phyloP scores from a whole-genome alignment of 768 basidiomycete genomes.

The Fomitopsis pulvina region DNA sequence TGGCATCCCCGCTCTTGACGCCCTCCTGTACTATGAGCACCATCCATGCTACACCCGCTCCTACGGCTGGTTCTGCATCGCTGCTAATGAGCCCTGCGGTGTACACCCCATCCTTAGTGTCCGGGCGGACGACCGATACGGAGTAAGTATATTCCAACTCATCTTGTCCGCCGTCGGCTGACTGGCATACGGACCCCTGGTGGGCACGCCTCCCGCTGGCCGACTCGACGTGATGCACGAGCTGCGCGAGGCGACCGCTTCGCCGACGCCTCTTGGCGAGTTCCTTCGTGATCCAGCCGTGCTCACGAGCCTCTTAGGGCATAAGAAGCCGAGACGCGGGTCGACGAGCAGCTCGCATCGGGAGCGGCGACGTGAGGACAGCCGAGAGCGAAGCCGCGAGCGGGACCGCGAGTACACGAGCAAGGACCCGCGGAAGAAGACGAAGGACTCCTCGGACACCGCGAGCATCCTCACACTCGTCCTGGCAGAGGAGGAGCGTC shows the following conservation, averaged over 20 bases:
- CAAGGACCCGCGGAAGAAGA: constrained; percentile 5
- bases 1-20: neutral
- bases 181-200: neutral
- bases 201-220: neutral
- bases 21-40: neutral
- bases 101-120: neutral
- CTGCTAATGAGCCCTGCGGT: neutral
- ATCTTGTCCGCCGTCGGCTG: neutral
- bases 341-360: constrained; percentile 32
- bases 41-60: neutral
- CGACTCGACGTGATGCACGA: constrained; percentile 14
- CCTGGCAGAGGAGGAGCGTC: constrained; percentile 49
- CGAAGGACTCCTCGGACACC: constrained; percentile 17
- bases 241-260: constrained; percentile 35
- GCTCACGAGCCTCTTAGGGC: constrained; percentile 29
- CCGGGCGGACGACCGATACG: neutral
- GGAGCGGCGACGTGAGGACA: constrained; percentile 3
- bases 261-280: constrained; percentile 38
- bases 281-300: constrained; percentile 40
- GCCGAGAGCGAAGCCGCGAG: constrained; percentile 18
- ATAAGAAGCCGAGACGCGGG: constrained; percentile 27
- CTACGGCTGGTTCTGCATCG: neutral
- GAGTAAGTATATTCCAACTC: constrained; percentile 3
- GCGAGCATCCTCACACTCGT: constrained; percentile 29
- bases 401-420: constrained; percentile 5